Evolutionary conservation across 2,329 filamentous ascomycete species (phyloP).

Genomic region (Cylindrodendrum hubeiense): DNA sequence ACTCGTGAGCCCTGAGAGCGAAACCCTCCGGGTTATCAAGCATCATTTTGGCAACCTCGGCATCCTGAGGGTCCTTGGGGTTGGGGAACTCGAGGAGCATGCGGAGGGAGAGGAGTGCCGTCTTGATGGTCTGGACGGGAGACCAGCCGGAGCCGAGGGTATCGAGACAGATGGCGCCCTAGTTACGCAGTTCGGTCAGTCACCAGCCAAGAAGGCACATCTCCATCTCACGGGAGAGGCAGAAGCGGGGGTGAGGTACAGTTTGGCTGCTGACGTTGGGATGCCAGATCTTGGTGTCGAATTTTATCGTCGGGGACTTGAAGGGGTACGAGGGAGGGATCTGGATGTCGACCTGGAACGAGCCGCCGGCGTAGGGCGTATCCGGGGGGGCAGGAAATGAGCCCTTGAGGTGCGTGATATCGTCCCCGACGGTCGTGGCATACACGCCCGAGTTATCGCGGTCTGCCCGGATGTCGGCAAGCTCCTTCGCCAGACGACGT

Average conservation of each 20-base stretch:
- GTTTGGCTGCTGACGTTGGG: slow-evolving; percentile 96
- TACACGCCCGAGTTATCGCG: slow-evolving; percentile 78
- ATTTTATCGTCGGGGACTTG: slow-evolving; percentile 90
- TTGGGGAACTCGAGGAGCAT: slow-evolving; percentile 94
- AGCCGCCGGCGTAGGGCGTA: slow-evolving; percentile 91
- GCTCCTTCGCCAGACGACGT: slow-evolving; percentile 79
- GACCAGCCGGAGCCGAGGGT: slow-evolving; percentile 93
- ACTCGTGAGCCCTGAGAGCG: slow-evolving; percentile 85
- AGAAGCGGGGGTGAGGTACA: slow-evolving; percentile 65
- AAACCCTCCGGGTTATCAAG: slow-evolving; percentile 84
- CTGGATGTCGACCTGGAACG: slow-evolving; percentile 84
- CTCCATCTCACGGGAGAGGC: not conserved
- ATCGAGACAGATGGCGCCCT: slow-evolving; percentile 98
- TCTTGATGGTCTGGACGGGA: slow-evolving; percentile 96
- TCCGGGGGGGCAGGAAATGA: slow-evolving; percentile 89
- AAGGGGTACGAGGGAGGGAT: slow-evolving; percentile 95
- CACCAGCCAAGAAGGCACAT: not conserved
- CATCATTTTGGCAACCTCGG: slow-evolving; percentile 93
- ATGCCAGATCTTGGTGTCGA: slow-evolving; percentile 95
- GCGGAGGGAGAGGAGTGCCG: slow-evolving; percentile 91
- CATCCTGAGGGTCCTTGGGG: slow-evolving; percentile 96
- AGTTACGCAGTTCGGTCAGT: slow-evolving; percentile 29
- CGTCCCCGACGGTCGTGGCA: slow-evolving; percentile 73
- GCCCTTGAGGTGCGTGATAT: slow-evolving; percentile 86
- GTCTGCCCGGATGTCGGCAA: slow-evolving; percentile 81